phyloP scores from a whole-genome alignment of 495 filamentous ascomycete genomes.

The Stereocaulon alpinum region DNA sequence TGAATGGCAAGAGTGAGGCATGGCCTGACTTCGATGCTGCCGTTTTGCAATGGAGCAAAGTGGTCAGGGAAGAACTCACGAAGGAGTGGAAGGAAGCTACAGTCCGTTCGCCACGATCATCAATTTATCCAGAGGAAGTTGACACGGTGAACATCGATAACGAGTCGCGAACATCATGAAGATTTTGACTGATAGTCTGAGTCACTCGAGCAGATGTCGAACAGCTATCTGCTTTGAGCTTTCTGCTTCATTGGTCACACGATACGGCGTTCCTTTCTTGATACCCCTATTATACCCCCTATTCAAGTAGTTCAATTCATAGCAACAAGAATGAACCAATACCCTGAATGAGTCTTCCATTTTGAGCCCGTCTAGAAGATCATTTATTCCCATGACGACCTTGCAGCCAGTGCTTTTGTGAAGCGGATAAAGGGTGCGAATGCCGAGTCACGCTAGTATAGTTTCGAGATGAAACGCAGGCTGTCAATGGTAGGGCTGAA shows the following conservation, averaged over 20 bases:
- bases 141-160: not conserved
- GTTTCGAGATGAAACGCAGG: not conserved
- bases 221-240: not conserved
- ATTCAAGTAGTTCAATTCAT: not conserved
- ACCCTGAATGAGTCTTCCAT: not conserved
- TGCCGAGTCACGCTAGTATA: not conserved
- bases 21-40: constrained; percentile 77
- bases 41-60: constrained; percentile 65
- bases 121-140: constrained; percentile 1
- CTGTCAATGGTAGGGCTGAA: not conserved
- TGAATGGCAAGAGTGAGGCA: constrained; percentile 54
- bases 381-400: not conserved
- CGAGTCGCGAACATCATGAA: constrained; percentile 9
- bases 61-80: constrained; percentile 66
- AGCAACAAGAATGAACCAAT: not conserved
- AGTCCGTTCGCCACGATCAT: not conserved
- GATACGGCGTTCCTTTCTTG: not conserved
- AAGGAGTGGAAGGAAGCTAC: constrained; percentile 42
- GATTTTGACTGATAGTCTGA: not conserved
- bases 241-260: not conserved
- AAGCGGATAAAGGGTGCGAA: not conserved
- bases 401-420: not conserved
- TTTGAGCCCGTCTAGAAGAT: not conserved
- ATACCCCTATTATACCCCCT: constrained; percentile 7
- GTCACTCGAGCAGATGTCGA: not conserved